Base-by-base conservation (phyloP, 1,139 yeast species). In the Torulaspora globosa region DNA sequence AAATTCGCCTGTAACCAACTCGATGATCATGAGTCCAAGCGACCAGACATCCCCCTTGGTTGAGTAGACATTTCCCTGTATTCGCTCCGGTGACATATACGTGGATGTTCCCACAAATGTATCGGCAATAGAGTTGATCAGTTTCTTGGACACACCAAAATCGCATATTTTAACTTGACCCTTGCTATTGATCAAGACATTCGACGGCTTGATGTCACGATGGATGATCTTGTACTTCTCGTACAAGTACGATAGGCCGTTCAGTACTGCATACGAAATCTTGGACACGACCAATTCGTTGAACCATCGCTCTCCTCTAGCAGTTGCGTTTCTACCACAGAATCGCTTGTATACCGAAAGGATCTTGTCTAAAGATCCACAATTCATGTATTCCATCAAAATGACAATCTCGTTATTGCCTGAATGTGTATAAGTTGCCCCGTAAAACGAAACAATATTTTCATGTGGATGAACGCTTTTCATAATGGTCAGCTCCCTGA, bases 31-130 rank as follows among this genome's bases (percentile, higher is more conserved):
- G 38, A 92, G 71, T 0, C 98, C 98, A 59, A 90, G 71, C 0
- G 97, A 88, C 98, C 98, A 92, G 11, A 92, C 92, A 64, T 92
- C 98, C 28, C 96, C 90, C 58, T 90, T 89, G 19, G 90, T 85
- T 6, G 96, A 85, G 66, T 92, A 92, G 12, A 83, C 83, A 40
- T 88, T 87, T 10, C 98, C 98, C 67, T 88, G 96, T 47, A 92
- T 92, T 53, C 98, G 76, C 62, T 92, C 98, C 0, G 98, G 98
- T 1, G 96, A 88, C 98, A 92, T 92, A 62, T 92, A 92, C 1
- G 95, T 88, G 1, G 96, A 88, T 0, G 98, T 92, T 1, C 98
- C 98, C 9, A 92, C 97, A 72, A 92, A 92, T 0, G 97, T 92
- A 57, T 92, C 96, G 0, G 97, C 97, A 50, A 92, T 77, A 0